Base-by-base conservation (phyloP, 2,329 filamentous ascomycete genomes). In the Paecilomyces variotii region DNA sequence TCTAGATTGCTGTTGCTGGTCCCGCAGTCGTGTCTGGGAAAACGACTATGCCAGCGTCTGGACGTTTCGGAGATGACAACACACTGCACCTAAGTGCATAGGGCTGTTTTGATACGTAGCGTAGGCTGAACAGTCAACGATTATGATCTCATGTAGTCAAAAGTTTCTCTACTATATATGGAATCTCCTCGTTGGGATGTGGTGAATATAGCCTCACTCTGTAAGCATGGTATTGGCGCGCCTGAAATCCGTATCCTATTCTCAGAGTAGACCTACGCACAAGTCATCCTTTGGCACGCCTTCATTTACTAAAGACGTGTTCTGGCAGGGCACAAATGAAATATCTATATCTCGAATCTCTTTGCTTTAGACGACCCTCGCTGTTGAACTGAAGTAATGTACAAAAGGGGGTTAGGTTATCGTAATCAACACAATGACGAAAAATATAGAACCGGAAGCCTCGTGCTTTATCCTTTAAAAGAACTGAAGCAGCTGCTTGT, bases 11-110 rank as follows among this genome's bases (percentile, higher is more conserved):
- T 39, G 88, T 88, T 2, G 80, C 80, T 34, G 91, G 91, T 0
- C 89, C 90, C 11, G 85, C 85, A 52, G 90, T 96, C 12, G 84
- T 85, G 56, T 87, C 86, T 50, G 82, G 80, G 5, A 84, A 89
- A 72, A 82, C 83, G 0, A 79, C 79, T 5, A 72, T 93, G 28
- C 85, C 87, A 3, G 80, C 87, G 10, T 74, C 81, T 54, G 90
- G 84, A 39, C 84, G 75, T 58, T 85, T 94, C 65, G 80, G 84
- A 54, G 80, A 86, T 52, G 90, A 95, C 71, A 85, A 89, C 69
- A 92, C 89, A 1, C 71, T 95, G 67, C 82, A 87, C 34, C 84
- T 76, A 55, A 63, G 45, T 34, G 39, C 39, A 45, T 45, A 45
- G 7, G 19, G n/a, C 14, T 45, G n/a, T 45, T 45, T 19, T 19